phyloP scores from a whole-genome alignment of 192 early-diverging fungal genomes.

The Phycomyces blakesleeanus region DNA sequence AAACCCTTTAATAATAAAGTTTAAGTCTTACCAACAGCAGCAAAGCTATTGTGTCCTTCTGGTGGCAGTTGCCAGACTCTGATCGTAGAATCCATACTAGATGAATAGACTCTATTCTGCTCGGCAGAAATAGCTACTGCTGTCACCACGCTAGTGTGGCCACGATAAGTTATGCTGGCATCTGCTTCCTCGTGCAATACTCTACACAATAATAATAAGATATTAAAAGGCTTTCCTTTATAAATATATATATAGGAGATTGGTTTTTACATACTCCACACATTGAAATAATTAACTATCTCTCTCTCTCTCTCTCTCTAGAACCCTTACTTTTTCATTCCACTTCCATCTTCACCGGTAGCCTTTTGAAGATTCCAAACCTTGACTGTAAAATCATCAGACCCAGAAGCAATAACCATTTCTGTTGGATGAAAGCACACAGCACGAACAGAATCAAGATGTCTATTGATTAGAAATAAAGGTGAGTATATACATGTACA shows the following conservation, averaged over 20 bases:
- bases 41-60: conserved; percentile 50
- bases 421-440: conserved; percentile 57
- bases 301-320: not conserved
- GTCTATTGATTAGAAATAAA: conserved; percentile 38
- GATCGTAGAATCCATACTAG: conserved; percentile 70
- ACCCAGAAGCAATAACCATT: conserved; percentile 59
- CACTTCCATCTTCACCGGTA: conserved; percentile 19
- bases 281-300: not conserved
- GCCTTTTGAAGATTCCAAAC: conserved; percentile 65
- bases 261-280: too few species aligned
- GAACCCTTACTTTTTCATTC: conserved; percentile 31
- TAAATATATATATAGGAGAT: too few species aligned
- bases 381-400: conserved; percentile 79
- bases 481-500: too few species aligned
- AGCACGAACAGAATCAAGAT: conserved; percentile 66
- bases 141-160: conserved; percentile 67
- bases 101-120: conserved; percentile 62
- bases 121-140: conserved; percentile 58
- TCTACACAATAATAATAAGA: not conserved
- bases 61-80: conserved; percentile 61
- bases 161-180: conserved; percentile 70
- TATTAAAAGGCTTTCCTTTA: too few species aligned
- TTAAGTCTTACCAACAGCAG: conserved; percentile 48
- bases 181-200: conserved; percentile 53
- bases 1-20: too few species aligned